Evolutionary conservation across 1,284 basidiomycete species (phyloP).

Genomic region (Golubevia sp.): DNA sequence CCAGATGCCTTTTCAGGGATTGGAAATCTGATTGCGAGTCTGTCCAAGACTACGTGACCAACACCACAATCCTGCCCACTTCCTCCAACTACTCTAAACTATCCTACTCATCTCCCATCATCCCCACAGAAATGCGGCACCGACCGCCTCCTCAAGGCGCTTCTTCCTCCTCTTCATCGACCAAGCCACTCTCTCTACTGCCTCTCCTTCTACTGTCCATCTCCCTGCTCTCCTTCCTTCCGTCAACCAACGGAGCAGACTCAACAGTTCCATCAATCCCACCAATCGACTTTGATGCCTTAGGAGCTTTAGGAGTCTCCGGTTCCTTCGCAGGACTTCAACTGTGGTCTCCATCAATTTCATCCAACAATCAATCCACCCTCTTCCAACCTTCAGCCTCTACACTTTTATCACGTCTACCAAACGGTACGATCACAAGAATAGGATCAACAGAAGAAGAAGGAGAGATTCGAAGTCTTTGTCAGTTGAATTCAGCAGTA

Average conservation of each 20-base stretch:
- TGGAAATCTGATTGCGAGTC: too few relatives aligned
- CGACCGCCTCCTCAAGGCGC: slow-evolving; percentile 1
- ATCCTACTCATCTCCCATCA: not conserved
- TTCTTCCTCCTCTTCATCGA: not conserved
- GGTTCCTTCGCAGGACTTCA: slow-evolving; percentile 45
- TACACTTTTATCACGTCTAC: slow-evolving; percentile 27
- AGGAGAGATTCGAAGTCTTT: slow-evolving; percentile 39
- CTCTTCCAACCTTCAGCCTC: slow-evolving; percentile 29
- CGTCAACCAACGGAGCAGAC: not conserved
- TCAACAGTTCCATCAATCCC: slow-evolving; percentile 24
- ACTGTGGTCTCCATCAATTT: slow-evolving; percentile 35
- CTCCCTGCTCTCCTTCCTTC: not conserved
- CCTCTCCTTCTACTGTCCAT: not conserved
- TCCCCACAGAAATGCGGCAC: not conserved
- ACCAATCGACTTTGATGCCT: slow-evolving; percentile 47
- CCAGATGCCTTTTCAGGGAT: too few relatives aligned
- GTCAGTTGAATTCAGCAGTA: slow-evolving; percentile 19
- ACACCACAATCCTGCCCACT: too few relatives aligned
- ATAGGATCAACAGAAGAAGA: slow-evolving; percentile 42
- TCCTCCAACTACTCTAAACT: not conserved
- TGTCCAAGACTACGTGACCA: too few relatives aligned
- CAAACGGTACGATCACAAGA: slow-evolving; percentile 35
- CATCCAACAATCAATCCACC: slow-evolving; percentile 20
- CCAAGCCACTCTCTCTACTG: not conserved
- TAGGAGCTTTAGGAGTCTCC: slow-evolving; percentile 43